A percentile compares a stretch with the other conserved stretches of the same genome.
Evolutionary conservation across 2,329 filamentous ascomycete species (phyloP).

Genomic region (Nigrospora osmanthi): DNA sequence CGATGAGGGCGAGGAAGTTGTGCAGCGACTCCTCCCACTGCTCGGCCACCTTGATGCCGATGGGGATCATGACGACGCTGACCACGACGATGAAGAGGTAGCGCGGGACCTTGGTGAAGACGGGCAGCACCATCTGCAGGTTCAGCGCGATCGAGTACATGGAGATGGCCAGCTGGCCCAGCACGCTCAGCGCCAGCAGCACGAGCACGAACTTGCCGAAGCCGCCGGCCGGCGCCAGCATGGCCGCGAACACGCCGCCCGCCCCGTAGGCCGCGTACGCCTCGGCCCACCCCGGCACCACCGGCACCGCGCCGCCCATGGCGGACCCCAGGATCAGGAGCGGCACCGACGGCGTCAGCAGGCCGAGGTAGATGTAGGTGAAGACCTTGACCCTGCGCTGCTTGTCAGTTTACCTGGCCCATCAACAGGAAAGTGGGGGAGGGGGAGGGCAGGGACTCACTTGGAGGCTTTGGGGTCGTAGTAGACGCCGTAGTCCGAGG

Average conservation of each 20-base stretch:
- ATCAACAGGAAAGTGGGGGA: too few relatives aligned
- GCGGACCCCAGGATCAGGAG: constrained; percentile 32
- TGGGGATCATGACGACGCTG: constrained; percentile 30
- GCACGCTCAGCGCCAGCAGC: constrained; percentile 26
- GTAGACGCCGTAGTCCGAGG: constrained; percentile 52
- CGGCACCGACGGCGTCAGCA: constrained; percentile 39
- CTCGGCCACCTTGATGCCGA: constrained; percentile 29
- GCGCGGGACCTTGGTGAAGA: constrained; percentile 29
- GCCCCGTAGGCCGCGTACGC: constrained; percentile 12
- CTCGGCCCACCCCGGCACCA: constrained; percentile 11
- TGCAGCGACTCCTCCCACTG: constrained; percentile 32
- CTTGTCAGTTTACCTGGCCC: not conserved
- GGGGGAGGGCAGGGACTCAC: constrained; percentile 12
- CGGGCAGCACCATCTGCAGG: constrained; percentile 30
- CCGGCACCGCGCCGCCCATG: constrained; percentile 13
- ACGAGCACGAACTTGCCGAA: constrained; percentile 29
- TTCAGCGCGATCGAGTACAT: constrained; percentile 30
- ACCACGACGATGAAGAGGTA: constrained; percentile 30
- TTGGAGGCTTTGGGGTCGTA: constrained; percentile 36
- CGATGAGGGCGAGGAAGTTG: constrained; percentile 35
- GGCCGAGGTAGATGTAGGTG: constrained; percentile 41
- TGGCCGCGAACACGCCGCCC: constrained; percentile 13
- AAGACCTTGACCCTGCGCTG: constrained; percentile 28
- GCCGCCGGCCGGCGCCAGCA: constrained; percentile 18
- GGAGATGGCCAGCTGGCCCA: constrained; percentile 27